Evolutionary conservation across 768 basidiomycete genomes (phyloP), one percentile per base, ranked within the genome.

Genomic region (Xerocomellus chrysenteron): DNA sequence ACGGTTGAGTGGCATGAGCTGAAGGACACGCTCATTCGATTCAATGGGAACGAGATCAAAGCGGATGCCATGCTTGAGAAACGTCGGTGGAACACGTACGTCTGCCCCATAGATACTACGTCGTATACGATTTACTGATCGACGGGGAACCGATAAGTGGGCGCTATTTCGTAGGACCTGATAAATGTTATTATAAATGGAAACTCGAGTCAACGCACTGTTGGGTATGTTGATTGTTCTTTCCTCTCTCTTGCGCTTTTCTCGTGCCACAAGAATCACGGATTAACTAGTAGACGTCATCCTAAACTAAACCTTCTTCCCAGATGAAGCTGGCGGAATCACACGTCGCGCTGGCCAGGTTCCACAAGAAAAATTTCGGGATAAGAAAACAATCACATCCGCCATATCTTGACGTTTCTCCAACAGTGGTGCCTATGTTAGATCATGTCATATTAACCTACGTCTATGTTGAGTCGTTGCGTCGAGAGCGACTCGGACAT

Each of bases 131-230:
- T 37, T 56, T 52, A 56, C 33, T 19, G 11, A 40, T 33, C 19
- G 41, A 44, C 28, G 45, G 32, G 19, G 21, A 41, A 21, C 16
- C 4, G 2, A 52, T 39, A 46, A 75, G 74, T 33, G 65, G 66
- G 9, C 72, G 72, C n/a, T 60, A 66, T 26, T 76, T 74, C 54
- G 52, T 55, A 36, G 75, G 71, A 5, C 72, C 66, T 0, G 73
- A 75, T 39, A 70, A 71, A 6, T 60, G 54, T 35, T 57, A 64
- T 52, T 75, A 75, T 51, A 69, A 69, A n/a, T 76, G 74, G 75
- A 64, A 63, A 13, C 56, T 75, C 4, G 63, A 65, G n/a, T 50
- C 57, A 5, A 62, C 61, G 5, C 64, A 70, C 13, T 68, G 68
- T 28, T 66, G 65, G 65, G 65, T 66, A 64, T 30, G 54, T 59